Conservation (phyloP, 176 grass and related monocot genomes). For the Carex littledalei region DNA sequence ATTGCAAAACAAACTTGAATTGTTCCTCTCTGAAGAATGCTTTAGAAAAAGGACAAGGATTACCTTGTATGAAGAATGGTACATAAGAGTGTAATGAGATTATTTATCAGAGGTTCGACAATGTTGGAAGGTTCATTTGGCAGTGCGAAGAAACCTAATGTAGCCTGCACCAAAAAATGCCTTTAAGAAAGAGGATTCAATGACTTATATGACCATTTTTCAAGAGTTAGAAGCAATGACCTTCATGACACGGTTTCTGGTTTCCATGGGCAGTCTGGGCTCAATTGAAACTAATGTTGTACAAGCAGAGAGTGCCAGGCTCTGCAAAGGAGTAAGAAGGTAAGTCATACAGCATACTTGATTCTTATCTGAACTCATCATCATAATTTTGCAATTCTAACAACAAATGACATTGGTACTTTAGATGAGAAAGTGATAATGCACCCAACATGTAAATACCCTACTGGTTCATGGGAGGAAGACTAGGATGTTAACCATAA, state of each 20-base stretch:
- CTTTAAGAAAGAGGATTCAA: slow-evolving; percentile 19
- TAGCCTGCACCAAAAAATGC: slow-evolving; percentile 46
- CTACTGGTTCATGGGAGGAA: not conserved
- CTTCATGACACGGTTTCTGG: slow-evolving; percentile 97
- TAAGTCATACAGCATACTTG: no score
- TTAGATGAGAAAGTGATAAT: not conserved
- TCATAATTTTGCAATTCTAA: slow-evolving; percentile 15
- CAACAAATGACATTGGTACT: slow-evolving; percentile 9
- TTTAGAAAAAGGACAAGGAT: not conserved
- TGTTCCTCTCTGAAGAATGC: slow-evolving; percentile 1
- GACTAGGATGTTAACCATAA: not conserved
- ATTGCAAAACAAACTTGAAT: slow-evolving; percentile 4
- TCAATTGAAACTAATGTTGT: slow-evolving; percentile 93
- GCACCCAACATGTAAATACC: not conserved
- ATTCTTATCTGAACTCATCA: not conserved
- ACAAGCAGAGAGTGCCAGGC: slow-evolving; percentile 87
- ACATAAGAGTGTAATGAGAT: slow-evolving; percentile 82
- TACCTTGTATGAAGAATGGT: slow-evolving; percentile 97
- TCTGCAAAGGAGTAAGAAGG: slow-evolving; percentile 44
- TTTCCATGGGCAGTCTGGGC: slow-evolving; percentile 94
- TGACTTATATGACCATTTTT: slow-evolving; percentile 7
- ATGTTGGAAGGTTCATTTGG: slow-evolving; percentile 81
- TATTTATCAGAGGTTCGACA: slow-evolving; percentile 68
- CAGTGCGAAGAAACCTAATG: slow-evolving; percentile 91
- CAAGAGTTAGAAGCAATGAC: slow-evolving; percentile 30